Evolutionary conservation across 345 rosid species (phyloP).

Genomic region (Arabis alpina): DNA sequence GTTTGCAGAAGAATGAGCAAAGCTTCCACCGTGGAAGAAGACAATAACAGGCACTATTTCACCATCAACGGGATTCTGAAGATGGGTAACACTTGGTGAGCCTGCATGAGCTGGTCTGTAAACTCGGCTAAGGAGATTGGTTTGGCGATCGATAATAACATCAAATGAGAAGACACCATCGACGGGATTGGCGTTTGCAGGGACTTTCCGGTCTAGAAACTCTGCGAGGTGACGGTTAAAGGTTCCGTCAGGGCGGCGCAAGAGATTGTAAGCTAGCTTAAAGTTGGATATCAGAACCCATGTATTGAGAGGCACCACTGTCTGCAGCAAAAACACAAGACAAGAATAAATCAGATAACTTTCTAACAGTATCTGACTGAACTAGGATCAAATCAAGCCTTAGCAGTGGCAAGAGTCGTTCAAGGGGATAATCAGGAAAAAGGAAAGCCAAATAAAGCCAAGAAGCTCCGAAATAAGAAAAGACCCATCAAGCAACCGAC

Average conservation of each 20-base stretch:
- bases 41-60: conserved; percentile 76
- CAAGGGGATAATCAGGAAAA: too few species aligned
- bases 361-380: too few species aligned
- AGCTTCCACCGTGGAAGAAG: conserved; percentile 96
- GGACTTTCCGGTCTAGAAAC: conserved; percentile 85
- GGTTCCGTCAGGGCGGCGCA: conserved; percentile 89
- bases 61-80: conserved; percentile 70
- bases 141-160: conserved; percentile 62
- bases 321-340: conserved; percentile 42
- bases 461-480: too few species aligned
- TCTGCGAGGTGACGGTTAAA: conserved; percentile 92
- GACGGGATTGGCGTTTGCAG: conserved; percentile 69
- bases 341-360: too few species aligned
- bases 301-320: conserved; percentile 86
- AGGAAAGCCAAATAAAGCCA: too few species aligned
- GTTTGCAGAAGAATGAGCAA: conserved; percentile 85
- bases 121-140: conserved; percentile 63
- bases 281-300: conserved; percentile 93
- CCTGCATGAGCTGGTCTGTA: conserved; percentile 63
- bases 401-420: too few species aligned
- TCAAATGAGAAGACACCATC: conserved; percentile 88
- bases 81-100: conserved; percentile 52
- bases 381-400: background rate
- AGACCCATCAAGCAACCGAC: conserved; percentile 27
- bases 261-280: conserved; percentile 79